Evolutionary conservation across 2,329 filamentous ascomycete genomes (phyloP), one percentile per base, ranked within the genome.

Genomic region (Calonectria hongkongensis): DNA sequence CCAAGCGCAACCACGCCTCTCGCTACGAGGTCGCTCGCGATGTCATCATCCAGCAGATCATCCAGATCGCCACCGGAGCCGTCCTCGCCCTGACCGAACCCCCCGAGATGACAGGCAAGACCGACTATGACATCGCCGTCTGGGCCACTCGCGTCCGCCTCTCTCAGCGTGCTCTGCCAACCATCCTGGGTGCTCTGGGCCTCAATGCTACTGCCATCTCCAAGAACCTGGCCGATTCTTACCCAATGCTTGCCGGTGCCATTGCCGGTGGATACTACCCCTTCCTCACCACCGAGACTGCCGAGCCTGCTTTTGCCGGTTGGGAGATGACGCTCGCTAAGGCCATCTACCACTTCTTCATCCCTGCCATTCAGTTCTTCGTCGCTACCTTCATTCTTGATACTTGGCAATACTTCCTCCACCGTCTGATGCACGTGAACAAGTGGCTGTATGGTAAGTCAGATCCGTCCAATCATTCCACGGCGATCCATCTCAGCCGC

Each of bases 401-500:
- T 85, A 97, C 95, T 54, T 99, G 97, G 97, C 96, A 99, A 83
- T 99, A 99, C 86, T 98, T 98, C 86, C 89, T 96, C 80, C 97
- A 99, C 85, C 95, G 97, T 47, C 91, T 94, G 71, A 99, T 99
- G 97, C 97, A 99, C 86, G 89, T 97, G 87, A 98, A 98, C 87
- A 96, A 94, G 84, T 98, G 95, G 94, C 90, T 99, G 79, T 98
- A 98, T 88, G 94, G 95, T 97, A 88, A 85, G 94, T 90, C 71
- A 41, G 33, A 25, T 48, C 39, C 45, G 18, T 56, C 36, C 67
- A 45, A 41, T 41, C 41, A 25, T 16, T 43, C 28, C 16, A 18
- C 39, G 3, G 45, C 45, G 27, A n/a, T 51, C 39, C 13, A n/a
- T 51, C 45, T 10, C 36, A 45, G 30, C 47, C 21, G 33, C n/a